These are phyloP conservation scores for Jatropha curcas DNA, from an alignment of 345 rosid species.

Conservation along the genomic window DNA sequence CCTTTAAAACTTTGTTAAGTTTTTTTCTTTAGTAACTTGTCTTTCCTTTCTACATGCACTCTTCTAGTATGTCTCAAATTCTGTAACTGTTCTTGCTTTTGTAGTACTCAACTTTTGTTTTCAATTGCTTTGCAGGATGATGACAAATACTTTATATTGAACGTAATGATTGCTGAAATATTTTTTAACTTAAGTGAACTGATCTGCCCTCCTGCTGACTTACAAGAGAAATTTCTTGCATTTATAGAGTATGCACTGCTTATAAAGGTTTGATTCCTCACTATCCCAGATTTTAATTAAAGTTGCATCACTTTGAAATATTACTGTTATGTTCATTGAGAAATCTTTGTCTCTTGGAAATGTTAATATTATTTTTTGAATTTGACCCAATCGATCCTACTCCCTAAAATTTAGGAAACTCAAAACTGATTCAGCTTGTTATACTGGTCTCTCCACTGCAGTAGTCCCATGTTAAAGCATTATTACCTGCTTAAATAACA, in stretches of 20 bases:
- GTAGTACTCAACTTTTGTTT: conserved; percentile 12
- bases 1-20: neutral
- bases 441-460: neutral
- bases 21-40: neutral
- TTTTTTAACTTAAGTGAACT: conserved; percentile 63
- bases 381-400: neutral
- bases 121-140: conserved; percentile 55
- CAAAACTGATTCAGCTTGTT: neutral
- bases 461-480: neutral
- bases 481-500: neutral
- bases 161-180: conserved; percentile 58
- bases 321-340: neutral
- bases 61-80: neutral
- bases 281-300: neutral
- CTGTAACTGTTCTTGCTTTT: neutral
- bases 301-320: neutral
- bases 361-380: neutral
- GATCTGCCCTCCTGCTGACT: conserved; percentile 46
- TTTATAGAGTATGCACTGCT: conserved; percentile 65
- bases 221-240: conserved; percentile 55
- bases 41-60: neutral
- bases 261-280: conserved; percentile 62
- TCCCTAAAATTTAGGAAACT: neutral
- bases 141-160: conserved; percentile 62
- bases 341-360: neutral